phyloP scores from a whole-genome alignment of 2,329 filamentous ascomycete species.

The Coleophoma cylindrospora region DNA sequence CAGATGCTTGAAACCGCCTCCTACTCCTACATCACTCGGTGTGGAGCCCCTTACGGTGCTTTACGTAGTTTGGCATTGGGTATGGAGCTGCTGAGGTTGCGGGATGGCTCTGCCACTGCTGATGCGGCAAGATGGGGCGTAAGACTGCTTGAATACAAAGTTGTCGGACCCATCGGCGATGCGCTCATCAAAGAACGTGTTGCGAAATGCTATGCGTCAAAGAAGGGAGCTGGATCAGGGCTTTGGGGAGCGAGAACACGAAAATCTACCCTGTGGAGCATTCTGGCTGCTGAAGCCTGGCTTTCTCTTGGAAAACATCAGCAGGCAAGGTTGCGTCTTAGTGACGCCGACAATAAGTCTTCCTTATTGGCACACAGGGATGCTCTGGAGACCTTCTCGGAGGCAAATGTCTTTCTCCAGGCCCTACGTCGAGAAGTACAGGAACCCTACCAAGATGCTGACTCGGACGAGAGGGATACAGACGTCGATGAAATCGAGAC shows the following conservation, averaged over 20 bases:
- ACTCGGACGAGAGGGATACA: slow-evolving; percentile 22
- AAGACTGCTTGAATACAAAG: slow-evolving; percentile 70
- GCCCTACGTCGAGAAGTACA: slow-evolving; percentile 38
- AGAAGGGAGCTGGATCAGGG: slow-evolving; percentile 60
- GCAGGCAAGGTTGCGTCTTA: slow-evolving; percentile 73
- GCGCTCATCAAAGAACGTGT: slow-evolving; percentile 83
- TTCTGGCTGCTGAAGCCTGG: slow-evolving; percentile 82
- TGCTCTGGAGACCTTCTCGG: slow-evolving; percentile 45
- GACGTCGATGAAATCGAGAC: slow-evolving; percentile 23
- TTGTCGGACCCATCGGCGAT: slow-evolving; percentile 71
- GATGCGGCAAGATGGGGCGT: slow-evolving; percentile 84
- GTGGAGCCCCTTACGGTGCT: slow-evolving; percentile 72
- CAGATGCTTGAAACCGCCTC: slow-evolving; percentile 84
- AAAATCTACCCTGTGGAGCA: slow-evolving; percentile 86
- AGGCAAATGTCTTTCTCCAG: slow-evolving; percentile 47
- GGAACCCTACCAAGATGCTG: slow-evolving; percentile 21
- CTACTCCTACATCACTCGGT: slow-evolving; percentile 89
- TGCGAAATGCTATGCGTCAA: slow-evolving; percentile 76
- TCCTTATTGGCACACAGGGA: slow-evolving; percentile 41
- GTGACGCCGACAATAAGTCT: slow-evolving; percentile 59
- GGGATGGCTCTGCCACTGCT: slow-evolving; percentile 76
- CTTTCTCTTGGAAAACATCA: slow-evolving; percentile 69
- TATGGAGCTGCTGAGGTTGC: slow-evolving; percentile 76
- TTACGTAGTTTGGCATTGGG: slow-evolving; percentile 71
- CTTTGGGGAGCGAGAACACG: slow-evolving; percentile 67